Conservation (phyloP, 169 alveolate species). For the Amoebophrya sp. region DNA sequence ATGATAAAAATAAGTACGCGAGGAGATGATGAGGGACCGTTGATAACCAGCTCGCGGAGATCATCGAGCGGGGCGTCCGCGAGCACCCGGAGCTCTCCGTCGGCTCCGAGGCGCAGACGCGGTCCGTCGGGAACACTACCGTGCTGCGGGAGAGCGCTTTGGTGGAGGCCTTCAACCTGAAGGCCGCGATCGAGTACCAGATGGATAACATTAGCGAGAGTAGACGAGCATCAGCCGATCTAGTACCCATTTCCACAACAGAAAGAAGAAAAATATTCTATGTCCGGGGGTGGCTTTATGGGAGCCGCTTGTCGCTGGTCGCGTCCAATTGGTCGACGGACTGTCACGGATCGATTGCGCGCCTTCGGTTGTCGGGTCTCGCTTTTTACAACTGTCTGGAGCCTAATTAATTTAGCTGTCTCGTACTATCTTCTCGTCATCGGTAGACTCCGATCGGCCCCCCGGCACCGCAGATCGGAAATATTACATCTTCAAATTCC, state of each 20-base stretch:
- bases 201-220: constrained; percentile 40
- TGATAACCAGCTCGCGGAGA: neutral
- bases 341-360: neutral
- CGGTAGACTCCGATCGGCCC: neutral
- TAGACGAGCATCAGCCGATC: neutral
- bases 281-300: too few species aligned
- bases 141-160: constrained; percentile 66
- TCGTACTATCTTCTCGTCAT: neutral
- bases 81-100: neutral
- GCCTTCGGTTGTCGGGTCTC: neutral
- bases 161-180: constrained; percentile 75
- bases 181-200: constrained; percentile 68
- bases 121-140: constrained; percentile 69
- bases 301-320: too few species aligned
- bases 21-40: too few species aligned
- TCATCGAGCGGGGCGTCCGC: neutral
- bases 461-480: neutral
- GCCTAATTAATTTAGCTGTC: neutral
- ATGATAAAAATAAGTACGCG: too few species aligned
- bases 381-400: constrained; percentile 17
- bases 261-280: neutral
- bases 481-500: neutral
- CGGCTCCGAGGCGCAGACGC: neutral
- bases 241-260: neutral
- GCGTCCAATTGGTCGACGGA: neutral